Conservation (phyloP, 495 filamentous ascomycete genomes). For the Jackrogersella multiformis region DNA sequence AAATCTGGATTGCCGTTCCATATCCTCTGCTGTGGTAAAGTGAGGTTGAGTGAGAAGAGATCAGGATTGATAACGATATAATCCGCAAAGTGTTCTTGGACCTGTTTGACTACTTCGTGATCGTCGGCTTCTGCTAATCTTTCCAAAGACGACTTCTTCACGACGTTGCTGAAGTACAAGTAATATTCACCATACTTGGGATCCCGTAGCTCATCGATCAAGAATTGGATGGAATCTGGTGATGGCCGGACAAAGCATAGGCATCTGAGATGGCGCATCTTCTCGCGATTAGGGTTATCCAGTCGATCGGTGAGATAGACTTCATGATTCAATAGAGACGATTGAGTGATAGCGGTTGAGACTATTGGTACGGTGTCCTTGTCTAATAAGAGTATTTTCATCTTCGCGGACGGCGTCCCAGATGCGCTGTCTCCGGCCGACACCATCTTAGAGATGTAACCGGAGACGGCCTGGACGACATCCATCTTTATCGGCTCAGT, state of each 20-base stretch:
- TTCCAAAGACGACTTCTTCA: slow-evolving; percentile 95
- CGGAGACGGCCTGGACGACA: slow-evolving; percentile 87
- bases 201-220: slow-evolving; percentile 95
- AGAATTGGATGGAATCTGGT: slow-evolving; percentile 85
- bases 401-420: slow-evolving; percentile 83
- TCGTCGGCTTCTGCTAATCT: slow-evolving; percentile 96
- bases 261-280: slow-evolving; percentile 97
- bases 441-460: slow-evolving; percentile 98
- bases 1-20: slow-evolving; percentile 82
- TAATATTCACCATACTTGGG: slow-evolving; percentile 98
- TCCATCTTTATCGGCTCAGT: slow-evolving; percentile 71
- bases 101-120: slow-evolving; percentile 89
- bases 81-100: slow-evolving; percentile 96
- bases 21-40: slow-evolving; percentile 76
- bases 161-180: slow-evolving; percentile 95
- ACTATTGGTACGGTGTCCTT: slow-evolving; percentile 93
- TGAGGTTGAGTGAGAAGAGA: slow-evolving; percentile 82
- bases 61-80: slow-evolving; percentile 96
- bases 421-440: slow-evolving; percentile 79
- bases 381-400: slow-evolving; percentile 98
- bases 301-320: slow-evolving; percentile 97
- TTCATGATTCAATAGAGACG: slow-evolving; percentile 93
- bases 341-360: slow-evolving; percentile 95
- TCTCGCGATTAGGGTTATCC: slow-evolving; percentile 89
- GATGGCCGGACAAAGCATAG: slow-evolving; percentile 93